phyloP scores from a whole-genome alignment of 2,329 filamentous ascomycete genomes.

The Exserohilum turcica region DNA sequence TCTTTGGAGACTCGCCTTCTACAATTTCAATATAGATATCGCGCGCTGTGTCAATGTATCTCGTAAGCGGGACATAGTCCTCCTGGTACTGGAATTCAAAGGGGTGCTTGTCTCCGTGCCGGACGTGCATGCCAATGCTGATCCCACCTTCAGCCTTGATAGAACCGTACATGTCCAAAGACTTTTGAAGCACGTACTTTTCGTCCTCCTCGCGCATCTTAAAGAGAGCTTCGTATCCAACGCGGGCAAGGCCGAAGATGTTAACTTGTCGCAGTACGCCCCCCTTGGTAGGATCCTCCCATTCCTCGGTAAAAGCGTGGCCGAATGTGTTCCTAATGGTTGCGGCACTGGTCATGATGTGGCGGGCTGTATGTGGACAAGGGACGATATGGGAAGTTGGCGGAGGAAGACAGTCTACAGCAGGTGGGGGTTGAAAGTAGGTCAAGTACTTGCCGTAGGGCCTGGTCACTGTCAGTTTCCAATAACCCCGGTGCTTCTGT shows the following conservation, averaged over 20 bases:
- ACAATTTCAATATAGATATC: conserved; percentile 58
- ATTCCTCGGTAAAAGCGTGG: conserved; percentile 60
- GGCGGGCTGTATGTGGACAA: conserved; percentile 75
- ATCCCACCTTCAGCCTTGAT: conserved; percentile 56
- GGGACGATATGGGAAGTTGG: conserved; percentile 77
- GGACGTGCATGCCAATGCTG: conserved; percentile 75
- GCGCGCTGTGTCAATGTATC: conserved; percentile 66
- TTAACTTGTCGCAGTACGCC: conserved; percentile 60
- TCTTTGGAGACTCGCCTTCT: conserved; percentile 18
- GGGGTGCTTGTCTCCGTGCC: conserved; percentile 79
- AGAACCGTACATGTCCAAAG: conserved; percentile 60
- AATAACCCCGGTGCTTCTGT: not conserved
- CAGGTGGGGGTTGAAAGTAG: conserved; percentile 72
- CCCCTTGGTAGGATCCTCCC: conserved; percentile 56
- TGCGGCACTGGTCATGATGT: conserved; percentile 73
- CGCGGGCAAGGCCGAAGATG: conserved; percentile 70
- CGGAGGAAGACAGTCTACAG: conserved; percentile 70
- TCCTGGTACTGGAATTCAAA: conserved; percentile 76
- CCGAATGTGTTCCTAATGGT: conserved; percentile 71
- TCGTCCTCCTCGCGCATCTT: conserved; percentile 68
- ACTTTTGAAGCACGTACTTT: conserved; percentile 66
- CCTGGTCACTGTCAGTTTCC: conserved; percentile 47
- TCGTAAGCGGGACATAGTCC: conserved; percentile 76
- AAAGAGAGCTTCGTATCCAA: conserved; percentile 76
- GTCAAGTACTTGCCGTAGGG: conserved; percentile 76